These are phyloP conservation scores for Tulasnella sp. DNA, from an alignment of 768 basidiomycete genomes.

Conservation along the genomic window DNA sequence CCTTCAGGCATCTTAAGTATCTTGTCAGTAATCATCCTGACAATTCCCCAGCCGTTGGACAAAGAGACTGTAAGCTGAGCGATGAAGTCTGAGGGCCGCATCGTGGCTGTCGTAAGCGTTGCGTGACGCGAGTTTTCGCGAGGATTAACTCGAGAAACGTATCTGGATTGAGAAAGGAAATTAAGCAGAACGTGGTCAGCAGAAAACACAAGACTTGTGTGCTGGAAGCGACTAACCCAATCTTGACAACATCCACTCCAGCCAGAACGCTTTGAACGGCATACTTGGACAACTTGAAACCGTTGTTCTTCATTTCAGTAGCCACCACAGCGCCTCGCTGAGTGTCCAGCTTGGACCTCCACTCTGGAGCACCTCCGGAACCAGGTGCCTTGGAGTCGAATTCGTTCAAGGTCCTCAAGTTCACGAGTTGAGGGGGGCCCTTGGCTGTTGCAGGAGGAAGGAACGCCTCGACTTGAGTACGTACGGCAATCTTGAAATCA, in stretches of 20 bases:
- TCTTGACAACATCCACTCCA: constrained; percentile 95
- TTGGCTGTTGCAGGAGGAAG: constrained; percentile 55
- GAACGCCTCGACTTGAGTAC: constrained; percentile 96
- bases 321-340: constrained; percentile 98
- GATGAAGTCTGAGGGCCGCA: constrained; percentile 94
- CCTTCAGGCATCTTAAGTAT: constrained; percentile 98
- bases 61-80: constrained; percentile 93
- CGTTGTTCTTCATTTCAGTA: constrained; percentile 99
- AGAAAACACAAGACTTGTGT: neutral
- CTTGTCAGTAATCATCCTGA: constrained; percentile 90
- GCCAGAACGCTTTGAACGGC: constrained; percentile 93
- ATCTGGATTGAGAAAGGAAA: constrained; percentile 54
- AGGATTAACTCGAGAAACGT: constrained; percentile 91
- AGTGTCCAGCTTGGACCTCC: constrained; percentile 95
- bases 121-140: constrained; percentile 95
- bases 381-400: constrained; percentile 91
- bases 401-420: constrained; percentile 94
- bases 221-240: constrained; percentile 66
- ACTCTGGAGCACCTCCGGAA: constrained; percentile 95
- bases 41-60: constrained; percentile 98
- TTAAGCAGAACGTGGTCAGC: constrained; percentile 8
- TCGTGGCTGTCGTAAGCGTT: constrained; percentile 90
- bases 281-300: constrained; percentile 96
- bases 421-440: constrained; percentile 69
- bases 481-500: constrained; percentile 84